Conservation (phyloP, 2,329 filamentous ascomycete genomes). For the Conoideocrella luteorostrata region DNA sequence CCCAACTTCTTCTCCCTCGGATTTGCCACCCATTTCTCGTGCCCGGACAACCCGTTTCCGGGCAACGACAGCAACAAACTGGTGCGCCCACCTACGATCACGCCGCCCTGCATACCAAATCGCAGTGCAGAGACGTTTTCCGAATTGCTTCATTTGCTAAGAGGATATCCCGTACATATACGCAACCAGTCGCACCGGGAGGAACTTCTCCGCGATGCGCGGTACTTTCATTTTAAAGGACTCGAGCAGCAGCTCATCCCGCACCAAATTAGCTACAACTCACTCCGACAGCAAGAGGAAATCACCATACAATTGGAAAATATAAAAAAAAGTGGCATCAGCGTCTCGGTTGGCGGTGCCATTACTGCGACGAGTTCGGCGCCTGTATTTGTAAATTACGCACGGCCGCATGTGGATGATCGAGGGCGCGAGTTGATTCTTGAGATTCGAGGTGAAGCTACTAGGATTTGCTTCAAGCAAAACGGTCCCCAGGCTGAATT, state of each 20-base stretch:
- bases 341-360: too few relatives aligned
- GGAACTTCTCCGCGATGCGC: constrained; percentile 74
- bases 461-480: too few relatives aligned
- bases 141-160: constrained; percentile 73
- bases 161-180: constrained; percentile 77
- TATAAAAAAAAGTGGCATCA: constrained; percentile 79
- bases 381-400: too few relatives aligned
- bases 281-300: constrained; percentile 60
- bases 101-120: constrained; percentile 73
- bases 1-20: constrained; percentile 94
- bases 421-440: too few relatives aligned
- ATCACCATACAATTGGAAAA: constrained; percentile 78
- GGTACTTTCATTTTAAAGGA: constrained; percentile 89
- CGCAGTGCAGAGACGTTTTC: constrained; percentile 78
- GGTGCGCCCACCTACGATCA: constrained; percentile 78
- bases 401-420: too few relatives aligned
- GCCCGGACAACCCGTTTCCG: constrained; percentile 74
- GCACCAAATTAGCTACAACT: constrained; percentile 70
- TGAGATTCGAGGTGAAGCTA: too few relatives aligned
- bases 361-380: too few relatives aligned
- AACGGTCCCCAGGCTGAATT: too few relatives aligned
- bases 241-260: constrained; percentile 82
- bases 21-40: constrained; percentile 81
- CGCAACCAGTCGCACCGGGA: constrained; percentile 69
- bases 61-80: constrained; percentile 73